phyloP scores from a whole-genome alignment of 2,329 filamentous ascomycete genomes.

The Neonectria magnoliae region DNA sequence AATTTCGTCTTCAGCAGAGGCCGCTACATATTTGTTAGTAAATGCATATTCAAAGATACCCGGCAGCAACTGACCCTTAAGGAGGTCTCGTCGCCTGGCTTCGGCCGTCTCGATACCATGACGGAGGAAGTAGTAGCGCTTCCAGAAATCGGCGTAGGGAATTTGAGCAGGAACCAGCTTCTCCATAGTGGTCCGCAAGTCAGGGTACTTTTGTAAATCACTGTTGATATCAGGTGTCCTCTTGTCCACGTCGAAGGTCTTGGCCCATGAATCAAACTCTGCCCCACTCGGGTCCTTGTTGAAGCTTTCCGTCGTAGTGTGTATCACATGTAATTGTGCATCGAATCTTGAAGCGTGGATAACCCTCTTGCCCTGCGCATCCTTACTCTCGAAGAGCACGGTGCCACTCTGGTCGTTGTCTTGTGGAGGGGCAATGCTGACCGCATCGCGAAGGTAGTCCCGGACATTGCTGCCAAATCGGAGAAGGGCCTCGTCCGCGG shows the following conservation, averaged over 20 bases:
- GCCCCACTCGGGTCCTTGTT: conserved; percentile 79
- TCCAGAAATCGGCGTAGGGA: conserved; percentile 92
- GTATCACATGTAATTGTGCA: conserved; percentile 94
- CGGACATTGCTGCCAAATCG: conserved; percentile 91
- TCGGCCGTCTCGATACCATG: conserved; percentile 95
- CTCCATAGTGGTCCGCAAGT: conserved; percentile 91
- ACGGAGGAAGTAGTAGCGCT: conserved; percentile 92
- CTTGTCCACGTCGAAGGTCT: conserved; percentile 79
- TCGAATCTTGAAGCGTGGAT: conserved; percentile 96
- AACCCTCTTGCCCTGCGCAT: conserved; percentile 87
- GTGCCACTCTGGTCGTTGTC: conserved; percentile 63
- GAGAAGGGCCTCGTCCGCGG: conserved; percentile 92
- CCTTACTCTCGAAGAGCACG: conserved; percentile 93
- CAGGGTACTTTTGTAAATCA: conserved; percentile 87
- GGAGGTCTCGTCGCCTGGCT: conserved; percentile 83
- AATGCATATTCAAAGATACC: background rate
- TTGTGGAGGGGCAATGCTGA: conserved; percentile 82
- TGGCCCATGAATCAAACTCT: conserved; percentile 79
- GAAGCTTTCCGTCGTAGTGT: conserved; percentile 85
- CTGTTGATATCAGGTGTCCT: conserved; percentile 85
- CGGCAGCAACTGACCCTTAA: conserved; percentile 75
- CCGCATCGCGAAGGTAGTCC: conserved; percentile 89
- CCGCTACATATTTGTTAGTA: conserved; percentile 57
- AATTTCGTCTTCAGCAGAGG: conserved; percentile 76
- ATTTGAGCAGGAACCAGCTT: conserved; percentile 92